Evolutionary conservation across 768 basidiomycete species (phyloP), one percentile per base, ranked within the genome.

Genomic region (Auriscalpium vulgare): DNA sequence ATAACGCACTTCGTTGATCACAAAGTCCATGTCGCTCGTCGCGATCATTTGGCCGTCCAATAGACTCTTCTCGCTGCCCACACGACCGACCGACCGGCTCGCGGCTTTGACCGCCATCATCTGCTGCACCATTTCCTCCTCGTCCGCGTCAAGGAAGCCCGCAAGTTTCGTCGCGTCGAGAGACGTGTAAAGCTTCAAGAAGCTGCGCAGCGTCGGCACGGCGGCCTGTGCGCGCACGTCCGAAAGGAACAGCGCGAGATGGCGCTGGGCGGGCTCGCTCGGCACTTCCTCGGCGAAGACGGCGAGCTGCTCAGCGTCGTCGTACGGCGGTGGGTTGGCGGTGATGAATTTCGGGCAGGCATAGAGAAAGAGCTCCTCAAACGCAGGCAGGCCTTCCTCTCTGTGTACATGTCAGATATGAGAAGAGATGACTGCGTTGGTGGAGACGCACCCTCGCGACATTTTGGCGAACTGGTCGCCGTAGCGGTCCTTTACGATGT

Each of bases 291-390:
- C 53, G 60, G 69, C 55, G 67, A 66, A 63, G 10, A 72, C 66
- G 17, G 78, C 73, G 51, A 95, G 78, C 0, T 80, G 76, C 6
- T 75, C 72, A 0, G 82, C 71, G 65, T 95, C 90, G 38, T 95
- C 88, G 72, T 95, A 97, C 5, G 94, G 93, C 2, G 95, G 95
- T 13, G 94, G 84, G 68, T 93, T 95, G 60, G 95, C 93, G 16
- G 82, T 82, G 70, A 99, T 95, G 76, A 97, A 97, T 69, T 97
- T 95, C 4, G 97, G 97, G 69, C 93, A 95, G 19, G 95, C 91
- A 57, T 90, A 91, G 8, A 90, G 72, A 80, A 93, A 99, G 53
- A 98, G 86, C 69, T 97, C 94, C 69, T 92, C 87, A 71, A 88
- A 95, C 2, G 88, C 87, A 21, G 83, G 74, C 51, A 91, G 72